Evolutionary conservation across 1,284 basidiomycete species (phyloP).

Genomic region (Flammula alnicola): DNA sequence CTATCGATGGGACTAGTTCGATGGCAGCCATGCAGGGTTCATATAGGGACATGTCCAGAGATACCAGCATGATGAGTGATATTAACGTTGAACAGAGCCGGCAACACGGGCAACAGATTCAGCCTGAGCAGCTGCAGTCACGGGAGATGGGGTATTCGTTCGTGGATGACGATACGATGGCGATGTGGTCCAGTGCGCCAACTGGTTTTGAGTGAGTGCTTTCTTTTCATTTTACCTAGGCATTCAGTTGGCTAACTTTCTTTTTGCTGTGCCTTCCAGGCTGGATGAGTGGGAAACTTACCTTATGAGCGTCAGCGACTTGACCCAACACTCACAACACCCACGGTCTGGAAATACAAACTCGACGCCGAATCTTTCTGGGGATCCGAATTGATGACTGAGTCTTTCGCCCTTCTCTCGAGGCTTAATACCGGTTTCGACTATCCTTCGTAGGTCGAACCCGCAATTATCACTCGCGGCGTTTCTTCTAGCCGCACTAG

Average conservation of each 20-base stretch:
- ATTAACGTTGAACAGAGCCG: no score
- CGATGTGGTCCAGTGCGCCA: slow-evolving; percentile 65
- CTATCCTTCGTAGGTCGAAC: no score
- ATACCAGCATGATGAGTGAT: no score
- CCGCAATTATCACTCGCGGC: no score
- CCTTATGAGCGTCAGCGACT: slow-evolving; percentile 40
- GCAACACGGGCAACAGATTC: slow-evolving; percentile 1
- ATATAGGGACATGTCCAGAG: slow-evolving; percentile 1
- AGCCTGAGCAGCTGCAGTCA: slow-evolving; percentile 3
- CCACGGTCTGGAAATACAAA: no score
- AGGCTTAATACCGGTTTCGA: no score
- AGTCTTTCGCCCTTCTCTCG: no score
- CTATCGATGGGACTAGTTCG: not conserved
- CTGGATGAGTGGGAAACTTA: slow-evolving; percentile 47
- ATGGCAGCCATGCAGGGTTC: not conserved
- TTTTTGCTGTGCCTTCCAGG: slow-evolving; percentile 24
- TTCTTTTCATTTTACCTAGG: slow-evolving; percentile 2
- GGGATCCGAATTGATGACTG: no score
- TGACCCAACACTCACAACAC: slow-evolving; percentile 32
- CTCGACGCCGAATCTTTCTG: no score
- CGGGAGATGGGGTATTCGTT: slow-evolving; percentile 21
- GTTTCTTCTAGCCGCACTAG: no score
- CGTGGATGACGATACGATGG: slow-evolving; percentile 51
- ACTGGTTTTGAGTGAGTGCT: slow-evolving; percentile 57
- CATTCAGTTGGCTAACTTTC: not conserved